Conservation (phyloP, 371 early-diverging fungal genomes). For the Actinomortierella wolfii region DNA sequence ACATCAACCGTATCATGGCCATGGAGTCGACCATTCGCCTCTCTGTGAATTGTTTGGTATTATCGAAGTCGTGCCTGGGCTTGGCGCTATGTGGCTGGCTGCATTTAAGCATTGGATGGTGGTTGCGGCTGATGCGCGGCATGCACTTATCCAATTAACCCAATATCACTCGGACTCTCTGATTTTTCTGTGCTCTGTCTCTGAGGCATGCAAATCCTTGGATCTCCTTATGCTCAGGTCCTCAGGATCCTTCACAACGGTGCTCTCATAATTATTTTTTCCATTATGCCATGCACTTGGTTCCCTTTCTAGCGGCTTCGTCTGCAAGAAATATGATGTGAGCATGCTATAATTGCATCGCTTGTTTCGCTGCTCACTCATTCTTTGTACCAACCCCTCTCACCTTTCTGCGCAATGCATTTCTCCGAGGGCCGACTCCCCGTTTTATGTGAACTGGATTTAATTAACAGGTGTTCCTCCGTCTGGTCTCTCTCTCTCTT, state of each 20-base stretch:
- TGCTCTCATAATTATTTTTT: not conserved
- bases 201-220: not conserved
- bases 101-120: too few species aligned
- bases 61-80: too few species aligned
- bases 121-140: too few species aligned
- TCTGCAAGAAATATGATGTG: too few species aligned
- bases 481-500: not conserved
- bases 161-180: too few species aligned
- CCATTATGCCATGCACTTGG: not conserved
- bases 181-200: too few species aligned
- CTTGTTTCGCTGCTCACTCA: not conserved
- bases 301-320: not conserved
- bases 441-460: slow-evolving; percentile 1
- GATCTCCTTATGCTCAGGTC: not conserved
- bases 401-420: not conserved
- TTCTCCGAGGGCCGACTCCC: slow-evolving; percentile 1
- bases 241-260: not conserved
- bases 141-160: too few species aligned
- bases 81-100: too few species aligned
- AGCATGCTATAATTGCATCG: too few species aligned
- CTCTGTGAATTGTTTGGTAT: too few species aligned
- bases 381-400: not conserved
- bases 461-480: not conserved
- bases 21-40: too few species aligned
- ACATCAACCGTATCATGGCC: too few species aligned